A percentile compares a stretch with the other conserved stretches of the same genome.
Evolutionary conservation across 305 asterid genomes (phyloP).

Genomic region (Fraxinus floribunda): DNA sequence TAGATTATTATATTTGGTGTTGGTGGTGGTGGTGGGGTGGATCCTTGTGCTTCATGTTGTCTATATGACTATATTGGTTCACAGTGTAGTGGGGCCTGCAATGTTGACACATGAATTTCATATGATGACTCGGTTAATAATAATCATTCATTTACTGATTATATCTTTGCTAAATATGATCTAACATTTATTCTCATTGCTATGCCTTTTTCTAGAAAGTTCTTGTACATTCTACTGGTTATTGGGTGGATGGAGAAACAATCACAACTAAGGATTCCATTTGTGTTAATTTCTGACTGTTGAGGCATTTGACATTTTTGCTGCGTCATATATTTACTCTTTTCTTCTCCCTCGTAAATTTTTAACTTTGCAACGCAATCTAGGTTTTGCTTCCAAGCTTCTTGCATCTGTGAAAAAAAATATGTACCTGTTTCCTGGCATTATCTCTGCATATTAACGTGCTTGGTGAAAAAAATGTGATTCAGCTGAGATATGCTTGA

Average conservation of each 20-base stretch:
- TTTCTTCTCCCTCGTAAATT: not conserved
- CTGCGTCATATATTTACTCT: not conserved
- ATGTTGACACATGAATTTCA: slow-evolving; percentile 24
- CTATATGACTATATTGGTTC: not conserved
- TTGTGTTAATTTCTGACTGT: slow-evolving; percentile 15
- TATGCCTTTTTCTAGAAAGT: not conserved
- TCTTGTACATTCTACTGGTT: not conserved
- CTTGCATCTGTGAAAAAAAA: not conserved
- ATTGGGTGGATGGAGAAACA: slow-evolving; percentile 18
- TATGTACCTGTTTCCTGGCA: not conserved
- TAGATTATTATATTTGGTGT: not conserved
- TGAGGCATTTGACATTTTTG: slow-evolving; percentile 23
- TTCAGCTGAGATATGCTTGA: not conserved
- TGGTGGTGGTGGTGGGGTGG: not conserved
- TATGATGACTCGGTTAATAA: not conserved
- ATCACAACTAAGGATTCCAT: not conserved
- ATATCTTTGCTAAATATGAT: not conserved
- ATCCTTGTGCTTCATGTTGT: not conserved
- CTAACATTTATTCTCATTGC: not conserved
- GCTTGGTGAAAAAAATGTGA: not conserved
- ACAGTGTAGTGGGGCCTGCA: slow-evolving; percentile 3
- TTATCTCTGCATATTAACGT: not conserved
- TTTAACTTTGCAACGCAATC: not conserved
- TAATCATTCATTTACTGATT: not conserved
- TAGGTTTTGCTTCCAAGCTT: not conserved